phyloP scores from a whole-genome alignment of 176 grass and related monocot genomes.

The Alloteropsis semialata region DNA sequence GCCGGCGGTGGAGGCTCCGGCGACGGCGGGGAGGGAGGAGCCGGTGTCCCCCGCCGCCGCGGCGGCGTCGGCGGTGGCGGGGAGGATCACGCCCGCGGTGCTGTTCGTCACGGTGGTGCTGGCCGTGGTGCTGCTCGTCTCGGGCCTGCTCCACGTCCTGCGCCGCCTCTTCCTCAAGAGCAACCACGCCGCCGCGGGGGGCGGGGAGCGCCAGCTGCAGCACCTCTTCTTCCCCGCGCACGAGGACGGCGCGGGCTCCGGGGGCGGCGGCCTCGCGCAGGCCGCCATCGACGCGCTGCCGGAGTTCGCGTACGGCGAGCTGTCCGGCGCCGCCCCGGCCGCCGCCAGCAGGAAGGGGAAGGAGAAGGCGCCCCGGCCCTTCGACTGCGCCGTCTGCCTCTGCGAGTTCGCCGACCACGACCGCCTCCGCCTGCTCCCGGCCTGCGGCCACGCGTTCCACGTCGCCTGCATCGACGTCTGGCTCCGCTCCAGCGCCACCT shows the following conservation, averaged over 20 bases:
- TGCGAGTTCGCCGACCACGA: slow-evolving; percentile 60
- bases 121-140: slow-evolving; percentile 74
- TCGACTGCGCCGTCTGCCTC: slow-evolving; percentile 94
- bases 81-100: slow-evolving; percentile 69
- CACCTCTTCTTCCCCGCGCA: slow-evolving; percentile 63
- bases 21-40: background rate
- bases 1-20: background rate
- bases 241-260: slow-evolving; percentile 28
- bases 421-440: slow-evolving; percentile 82
- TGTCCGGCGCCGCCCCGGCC: slow-evolving; percentile 26
- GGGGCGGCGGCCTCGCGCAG: slow-evolving; percentile 54
- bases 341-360: slow-evolving; percentile 9
- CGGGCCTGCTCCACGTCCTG: slow-evolving; percentile 73
- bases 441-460: slow-evolving; percentile 93
- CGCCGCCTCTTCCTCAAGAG: slow-evolving; percentile 69
- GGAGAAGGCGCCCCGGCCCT: slow-evolving; percentile 36
- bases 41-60: background rate
- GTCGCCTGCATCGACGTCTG: slow-evolving; percentile 84
- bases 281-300: slow-evolving; percentile 74
- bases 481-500: slow-evolving; percentile 84
- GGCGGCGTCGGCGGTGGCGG: background rate
- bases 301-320: slow-evolving; percentile 74
- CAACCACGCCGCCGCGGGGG: slow-evolving; percentile 40
- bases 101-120: slow-evolving; percentile 87
- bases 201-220: slow-evolving; percentile 78